Base-by-base conservation (phyloP, 1,284 basidiomycete species). In the Leccinum solheimii region DNA sequence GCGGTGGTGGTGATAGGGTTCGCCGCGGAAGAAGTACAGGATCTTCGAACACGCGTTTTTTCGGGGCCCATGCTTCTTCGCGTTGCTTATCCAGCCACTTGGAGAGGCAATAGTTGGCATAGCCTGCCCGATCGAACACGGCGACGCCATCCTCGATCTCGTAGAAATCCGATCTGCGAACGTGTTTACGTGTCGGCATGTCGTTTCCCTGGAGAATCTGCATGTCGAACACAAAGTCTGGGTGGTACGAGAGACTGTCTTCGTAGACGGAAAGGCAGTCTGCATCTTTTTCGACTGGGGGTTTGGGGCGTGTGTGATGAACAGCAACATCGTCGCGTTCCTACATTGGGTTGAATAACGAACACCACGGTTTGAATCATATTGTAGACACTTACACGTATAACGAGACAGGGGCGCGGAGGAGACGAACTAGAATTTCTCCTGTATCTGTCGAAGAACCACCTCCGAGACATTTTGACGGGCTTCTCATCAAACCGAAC, bases 401-500 rank as follows among this genome's bases (percentile, higher is more conserved):
- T 34, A 9, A 72, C 56, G 7, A 73, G 73, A 59, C 72, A 73
- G 16, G 73, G 71, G 1, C 73, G 70, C 27, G 58, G 43, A 57
- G 64, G 69, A 43, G 69, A 67, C 34, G 63, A 55, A n/a, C 2
- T 19, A 21, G 60, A 60, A 36, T 65, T 60, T 38, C 52, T 64
- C 30, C 57, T 64, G n/a, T 34, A 59, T 40, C 61, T 63, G 13
- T 58, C 64, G 6, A 75, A 64, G 51, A 74, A 69, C 30, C 58
- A 9, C 34, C n/a, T 72, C 7, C 62, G 62, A 11, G 68, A 63
- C 50, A 74, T 71, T 26, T 68, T 65, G 30, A 68, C 43, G 7
- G 71, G 74, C 7, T 57, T 67, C 13, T 72, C 70, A 51, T 72
- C 27, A 16, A 73, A 73, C 55, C 74, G 71, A 54, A 73, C 71